Conservation (phyloP, 805 yeast genomes). For the Metschnikowia lochheadii region DNA sequence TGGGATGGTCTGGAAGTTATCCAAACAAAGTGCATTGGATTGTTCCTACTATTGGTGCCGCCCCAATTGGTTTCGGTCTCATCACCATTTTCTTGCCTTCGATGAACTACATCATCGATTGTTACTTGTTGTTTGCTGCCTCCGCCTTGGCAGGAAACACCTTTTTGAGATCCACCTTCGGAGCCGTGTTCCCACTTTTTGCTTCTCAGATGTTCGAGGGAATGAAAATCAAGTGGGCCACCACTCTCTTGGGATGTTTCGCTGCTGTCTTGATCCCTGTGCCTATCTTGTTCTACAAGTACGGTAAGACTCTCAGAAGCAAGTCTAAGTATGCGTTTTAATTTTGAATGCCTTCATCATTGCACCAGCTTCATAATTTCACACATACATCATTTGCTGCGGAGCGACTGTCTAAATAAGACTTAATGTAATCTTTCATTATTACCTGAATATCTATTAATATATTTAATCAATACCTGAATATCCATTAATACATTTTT, state of each 20-base stretch:
- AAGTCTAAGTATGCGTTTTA: constrained; percentile 44
- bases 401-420: neutral
- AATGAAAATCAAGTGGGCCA: constrained; percentile 78
- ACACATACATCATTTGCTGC: neutral
- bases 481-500: too few relatives aligned
- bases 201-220: constrained; percentile 65
- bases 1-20: constrained; percentile 20
- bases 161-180: constrained; percentile 62
- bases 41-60: constrained; percentile 62
- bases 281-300: constrained; percentile 61
- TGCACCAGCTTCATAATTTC: neutral
- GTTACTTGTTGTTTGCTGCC: constrained; percentile 68
- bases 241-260: constrained; percentile 62
- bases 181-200: constrained; percentile 65
- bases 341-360: neutral
- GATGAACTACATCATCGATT: constrained; percentile 67
- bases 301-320: constrained; percentile 43
- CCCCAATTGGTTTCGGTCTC: constrained; percentile 48
- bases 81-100: constrained; percentile 65
- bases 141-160: constrained; percentile 50
- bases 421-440: neutral
- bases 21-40: constrained; percentile 21
- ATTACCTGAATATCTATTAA: too few relatives aligned
- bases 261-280: constrained; percentile 58
- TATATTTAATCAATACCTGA: too few relatives aligned